A percentile compares a stretch with the other conserved stretches of the same genome.
These are phyloP conservation scores for Pseudogymnoascus sp. DNA, from an alignment of 2,329 filamentous ascomycete genomes.

Conservation along the genomic window DNA sequence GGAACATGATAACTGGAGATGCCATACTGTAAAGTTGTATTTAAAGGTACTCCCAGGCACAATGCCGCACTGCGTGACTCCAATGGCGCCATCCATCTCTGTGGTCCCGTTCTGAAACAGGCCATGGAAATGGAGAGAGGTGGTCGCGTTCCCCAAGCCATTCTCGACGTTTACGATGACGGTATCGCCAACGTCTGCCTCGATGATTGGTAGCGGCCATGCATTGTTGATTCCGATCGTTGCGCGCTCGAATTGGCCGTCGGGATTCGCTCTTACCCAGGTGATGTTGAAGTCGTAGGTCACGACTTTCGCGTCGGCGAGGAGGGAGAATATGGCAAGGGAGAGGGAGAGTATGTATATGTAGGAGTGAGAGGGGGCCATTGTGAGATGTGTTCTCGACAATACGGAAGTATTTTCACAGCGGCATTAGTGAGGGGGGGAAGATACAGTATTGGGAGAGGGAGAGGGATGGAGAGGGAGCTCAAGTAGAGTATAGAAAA, in stretches of 20 bases:
- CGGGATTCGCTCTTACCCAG: conserved; percentile 66
- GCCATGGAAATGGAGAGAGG: conserved; percentile 63
- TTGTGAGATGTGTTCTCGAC: conserved; percentile 18
- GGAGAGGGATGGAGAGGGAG: not conserved
- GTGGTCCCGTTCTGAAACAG: conserved; percentile 58
- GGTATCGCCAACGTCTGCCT: conserved; percentile 53
- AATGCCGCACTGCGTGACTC: conserved; percentile 61
- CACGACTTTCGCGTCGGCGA: conserved; percentile 37
- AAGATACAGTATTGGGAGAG: not conserved
- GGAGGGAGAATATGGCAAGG: conserved; percentile 23
- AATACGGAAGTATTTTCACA: not conserved
- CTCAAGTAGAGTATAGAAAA: not conserved
- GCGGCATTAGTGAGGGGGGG: not conserved
- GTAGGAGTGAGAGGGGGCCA: conserved; percentile 37
- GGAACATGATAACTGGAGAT: not conserved
- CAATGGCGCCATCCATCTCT: conserved; percentile 62
- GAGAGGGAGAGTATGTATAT: conserved; percentile 30
- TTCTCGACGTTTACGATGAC: conserved; percentile 52
- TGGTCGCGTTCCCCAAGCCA: conserved; percentile 51
- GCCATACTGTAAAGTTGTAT: conserved; percentile 57
- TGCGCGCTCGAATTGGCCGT: conserved; percentile 55
- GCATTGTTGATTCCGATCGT: conserved; percentile 68
- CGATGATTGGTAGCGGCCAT: conserved; percentile 64
- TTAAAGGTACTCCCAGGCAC: conserved; percentile 55
- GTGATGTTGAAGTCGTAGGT: conserved; percentile 59